Evolutionary conservation across 1,284 basidiomycete species (phyloP).

Genomic region (Rhodotorula sp.): DNA sequence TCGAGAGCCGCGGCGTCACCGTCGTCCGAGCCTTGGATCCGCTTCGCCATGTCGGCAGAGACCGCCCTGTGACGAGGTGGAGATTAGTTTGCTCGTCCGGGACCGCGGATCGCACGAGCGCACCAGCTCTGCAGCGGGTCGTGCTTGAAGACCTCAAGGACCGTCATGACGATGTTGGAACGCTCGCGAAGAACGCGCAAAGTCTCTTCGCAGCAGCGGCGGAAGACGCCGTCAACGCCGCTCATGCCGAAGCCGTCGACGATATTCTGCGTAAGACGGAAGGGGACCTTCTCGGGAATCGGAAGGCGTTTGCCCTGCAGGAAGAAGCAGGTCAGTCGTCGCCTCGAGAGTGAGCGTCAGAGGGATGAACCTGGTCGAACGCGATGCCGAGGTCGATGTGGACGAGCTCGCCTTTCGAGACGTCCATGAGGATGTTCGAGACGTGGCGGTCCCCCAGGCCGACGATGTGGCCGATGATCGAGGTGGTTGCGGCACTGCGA

Average conservation of each 20-base stretch:
- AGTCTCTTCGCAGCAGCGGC: slow-evolving; percentile 91
- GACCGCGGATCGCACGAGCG: slow-evolving; percentile 37
- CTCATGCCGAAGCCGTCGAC: slow-evolving; percentile 90
- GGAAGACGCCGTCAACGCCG: slow-evolving; percentile 90
- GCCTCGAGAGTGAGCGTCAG: background rate
- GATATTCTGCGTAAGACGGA: slow-evolving; percentile 89
- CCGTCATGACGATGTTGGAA: slow-evolving; percentile 84
- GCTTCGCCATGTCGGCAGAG: slow-evolving; percentile 37
- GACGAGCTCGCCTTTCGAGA: slow-evolving; percentile 76
- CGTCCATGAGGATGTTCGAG: slow-evolving; percentile 89
- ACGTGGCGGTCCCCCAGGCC: slow-evolving; percentile 91
- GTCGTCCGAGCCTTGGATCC: slow-evolving; percentile 39
- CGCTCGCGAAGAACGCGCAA: slow-evolving; percentile 81
- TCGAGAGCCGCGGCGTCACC: slow-evolving; percentile 34
- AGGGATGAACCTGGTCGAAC: slow-evolving; percentile 76
- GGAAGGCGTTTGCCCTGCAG: slow-evolving; percentile 84
- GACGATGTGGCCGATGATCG: slow-evolving; percentile 88
- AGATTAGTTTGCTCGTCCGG: slow-evolving; percentile 13
- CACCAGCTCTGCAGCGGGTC: slow-evolving; percentile 93
- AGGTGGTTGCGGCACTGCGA: slow-evolving; percentile 86
- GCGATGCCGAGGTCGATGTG: slow-evolving; percentile 97
- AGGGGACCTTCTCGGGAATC: slow-evolving; percentile 87
- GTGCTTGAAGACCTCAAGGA: slow-evolving; percentile 94
- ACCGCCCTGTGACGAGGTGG: slow-evolving; percentile 35
- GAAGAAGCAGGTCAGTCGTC: background rate